Conservation (phyloP, 768 basidiomycete species). For the Lactifluus piperatus region DNA sequence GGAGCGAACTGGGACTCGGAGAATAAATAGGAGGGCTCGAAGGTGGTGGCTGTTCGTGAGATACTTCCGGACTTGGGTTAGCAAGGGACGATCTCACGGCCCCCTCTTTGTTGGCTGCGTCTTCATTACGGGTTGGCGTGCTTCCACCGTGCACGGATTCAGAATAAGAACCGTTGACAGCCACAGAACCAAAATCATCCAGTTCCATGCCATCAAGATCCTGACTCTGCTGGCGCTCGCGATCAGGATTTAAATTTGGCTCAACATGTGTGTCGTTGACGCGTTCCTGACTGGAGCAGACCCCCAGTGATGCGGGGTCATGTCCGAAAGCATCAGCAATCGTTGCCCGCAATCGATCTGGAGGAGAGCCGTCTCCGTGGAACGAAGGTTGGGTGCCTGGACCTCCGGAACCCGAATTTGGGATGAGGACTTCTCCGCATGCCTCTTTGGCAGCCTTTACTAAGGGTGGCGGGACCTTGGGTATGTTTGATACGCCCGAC, state of each 20-base stretch:
- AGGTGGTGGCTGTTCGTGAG: conserved; percentile 2
- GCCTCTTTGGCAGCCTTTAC: conserved; percentile 3
- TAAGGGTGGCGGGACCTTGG: conserved; percentile 1
- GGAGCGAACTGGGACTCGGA: not conserved
- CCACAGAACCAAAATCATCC: conserved; percentile 1
- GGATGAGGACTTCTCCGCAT: conserved; percentile 13
- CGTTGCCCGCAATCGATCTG: not conserved
- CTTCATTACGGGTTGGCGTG: not conserved
- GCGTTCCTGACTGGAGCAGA: not conserved
- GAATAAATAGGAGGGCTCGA: conserved; percentile 12
- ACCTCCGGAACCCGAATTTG: conserved; percentile 9
- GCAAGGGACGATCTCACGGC: not conserved
- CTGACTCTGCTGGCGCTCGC: not conserved
- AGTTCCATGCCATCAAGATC: not conserved
- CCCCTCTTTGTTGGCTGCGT: not conserved
- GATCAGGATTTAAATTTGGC: not conserved
- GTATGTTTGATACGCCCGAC: not conserved
- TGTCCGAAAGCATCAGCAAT: not conserved
- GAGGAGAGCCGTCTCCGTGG: not conserved
- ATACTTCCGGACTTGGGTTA: not conserved
- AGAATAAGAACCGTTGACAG: conserved; percentile 1
- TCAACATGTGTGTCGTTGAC: not conserved
- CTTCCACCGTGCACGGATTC: not conserved
- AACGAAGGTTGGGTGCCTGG: not conserved
- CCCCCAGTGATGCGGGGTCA: not conserved